These are phyloP conservation scores for Suillus variegatus DNA, from an alignment of 768 basidiomycete species.

Conservation along the genomic window DNA sequence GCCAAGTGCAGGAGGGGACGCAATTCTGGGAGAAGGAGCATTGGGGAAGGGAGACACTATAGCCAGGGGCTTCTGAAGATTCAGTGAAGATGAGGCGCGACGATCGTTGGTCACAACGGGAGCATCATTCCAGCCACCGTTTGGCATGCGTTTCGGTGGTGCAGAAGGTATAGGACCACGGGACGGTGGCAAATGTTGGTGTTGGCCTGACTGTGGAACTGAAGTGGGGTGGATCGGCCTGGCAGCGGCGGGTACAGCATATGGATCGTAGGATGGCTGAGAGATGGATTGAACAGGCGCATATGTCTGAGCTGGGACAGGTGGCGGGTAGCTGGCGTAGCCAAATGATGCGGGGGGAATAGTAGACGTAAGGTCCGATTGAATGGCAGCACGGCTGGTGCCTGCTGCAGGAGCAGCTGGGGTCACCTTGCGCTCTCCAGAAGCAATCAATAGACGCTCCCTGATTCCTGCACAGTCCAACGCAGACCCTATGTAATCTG, in stretches of 20 bases:
- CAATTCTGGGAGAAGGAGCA: constrained; percentile 33
- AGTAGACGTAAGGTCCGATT: constrained; percentile 28
- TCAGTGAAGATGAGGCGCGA: constrained; percentile 53
- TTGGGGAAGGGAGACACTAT: constrained; percentile 92
- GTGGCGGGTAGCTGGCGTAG: constrained; percentile 10
- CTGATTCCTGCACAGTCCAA: constrained; percentile 44
- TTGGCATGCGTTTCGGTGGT: constrained; percentile 65
- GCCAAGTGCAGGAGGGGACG: constrained; percentile 46
- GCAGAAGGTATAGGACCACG: constrained; percentile 45
- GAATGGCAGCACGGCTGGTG: constrained; percentile 26
- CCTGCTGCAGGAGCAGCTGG: constrained; percentile 27
- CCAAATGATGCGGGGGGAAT: neutral
- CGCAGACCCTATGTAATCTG: constrained; percentile 68
- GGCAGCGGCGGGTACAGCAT: constrained; percentile 15
- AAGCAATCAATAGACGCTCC: constrained; percentile 46
- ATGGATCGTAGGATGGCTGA: constrained; percentile 10
- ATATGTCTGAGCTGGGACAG: constrained; percentile 31
- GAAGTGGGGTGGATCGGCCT: constrained; percentile 22
- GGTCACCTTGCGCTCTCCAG: constrained; percentile 25
- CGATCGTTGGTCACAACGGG: constrained; percentile 51
- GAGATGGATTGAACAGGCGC: constrained; percentile 27
- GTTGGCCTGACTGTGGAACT: constrained; percentile 43
- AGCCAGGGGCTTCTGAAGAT: constrained; percentile 58
- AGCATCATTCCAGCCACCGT: constrained; percentile 92
- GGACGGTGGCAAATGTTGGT: constrained; percentile 41